Base-by-base conservation (phyloP, 2,329 filamentous ascomycete species). In the Ustilaginoidea virens region DNA sequence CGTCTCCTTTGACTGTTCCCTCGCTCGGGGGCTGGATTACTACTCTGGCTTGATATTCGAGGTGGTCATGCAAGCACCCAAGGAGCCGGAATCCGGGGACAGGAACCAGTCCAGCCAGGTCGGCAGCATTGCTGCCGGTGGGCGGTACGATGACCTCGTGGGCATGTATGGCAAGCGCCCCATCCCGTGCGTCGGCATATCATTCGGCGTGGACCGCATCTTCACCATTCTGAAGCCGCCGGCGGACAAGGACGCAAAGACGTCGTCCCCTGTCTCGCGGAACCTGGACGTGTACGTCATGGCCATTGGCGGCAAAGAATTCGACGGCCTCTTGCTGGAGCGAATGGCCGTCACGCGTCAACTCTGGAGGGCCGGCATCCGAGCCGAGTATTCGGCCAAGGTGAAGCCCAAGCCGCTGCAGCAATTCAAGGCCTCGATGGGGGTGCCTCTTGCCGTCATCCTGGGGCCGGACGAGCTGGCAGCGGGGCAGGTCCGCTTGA, bases 161-260 rank as follows among this genome's bases (percentile, higher is more conserved):
- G 80, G 80, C 57, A 92, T 93, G 81, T 94, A 92, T 61, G 77
- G 77, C 42, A 87, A 86, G 57, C 69, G 63, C 14, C 75, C 86
- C 48, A 82, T 93, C 32, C 86, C 51, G 14, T 58, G 53, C 28
- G 51, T 55, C 4, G 49, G 50, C 31, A 79, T 92, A 40, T 93
- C 85, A 1, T 94, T 94, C 47, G 87, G 87, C 31, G 81, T 94
- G 26, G 86, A 94, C 55, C 76, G 86, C 42, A 94, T 94, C 46
- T 93, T 92, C 58, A 82, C 22, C n/a, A 24, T 24, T 24, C 22
- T 24, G 11, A 10, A 24, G 14, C 22, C 22, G 14, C n/a, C 22
- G 14, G 11, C 22, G 22, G 24, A 26, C 12, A 26, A 26, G 15
- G 13, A 14, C 11, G 10, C 15, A 14, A 26, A 26, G 15, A 26